Evolutionary conservation across 2,329 filamentous ascomycete species (phyloP), one percentile per base, ranked within the genome.

Genomic region (Plenodomus tracheiphilus): DNA sequence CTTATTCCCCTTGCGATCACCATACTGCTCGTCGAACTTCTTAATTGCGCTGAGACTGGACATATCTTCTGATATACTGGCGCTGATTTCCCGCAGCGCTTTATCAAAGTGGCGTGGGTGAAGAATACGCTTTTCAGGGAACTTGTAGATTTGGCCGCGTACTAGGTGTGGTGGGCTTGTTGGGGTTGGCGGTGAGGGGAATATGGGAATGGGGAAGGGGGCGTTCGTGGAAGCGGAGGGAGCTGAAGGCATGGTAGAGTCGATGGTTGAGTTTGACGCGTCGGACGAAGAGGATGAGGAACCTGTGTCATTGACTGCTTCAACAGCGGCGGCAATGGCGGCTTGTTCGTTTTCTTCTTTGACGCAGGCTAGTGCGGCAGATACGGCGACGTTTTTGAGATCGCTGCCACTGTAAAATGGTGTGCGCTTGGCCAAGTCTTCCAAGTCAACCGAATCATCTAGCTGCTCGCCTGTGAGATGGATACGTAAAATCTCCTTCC

Each of bases 21-120:
- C 93, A 70, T 92, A 99, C 70, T 93, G 88, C 74, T 96, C 90
- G 68, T 99, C 94, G 66, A 97, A 99, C 74, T 95, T 95, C 62
- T 90, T 83, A 63, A 99, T 96, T 11, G 89, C 89, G 57, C 85
- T 84, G 54, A 99, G 77, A 25, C 85, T 90, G 41, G 84, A 80
- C 93, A 97, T 97, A 65, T 99, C 92, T 72, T 97, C 93, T 62
- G 85, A 92, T 58, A 97, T 92, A 63, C 89, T 95, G 0, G 94
- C 91, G 47, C 87, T 89, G 59, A 99, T 96, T 72, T 97, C 92
- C 62, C 85, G 82, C 63, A 96, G 79, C 2, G 91, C 94, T 58
- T 85, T 87, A 15, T 92, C 88, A 66, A 99, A 97, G 74, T 99
- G 94, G 2, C 79, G 72, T 18, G 75, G 73, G 3, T 76, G 79